Percentiles rank a stretch among this genome's conserved stretches.
These are phyloP conservation scores for Penicillium sp. DNA, from an alignment of 2,329 filamentous ascomycete species.

Conservation along the genomic window DNA sequence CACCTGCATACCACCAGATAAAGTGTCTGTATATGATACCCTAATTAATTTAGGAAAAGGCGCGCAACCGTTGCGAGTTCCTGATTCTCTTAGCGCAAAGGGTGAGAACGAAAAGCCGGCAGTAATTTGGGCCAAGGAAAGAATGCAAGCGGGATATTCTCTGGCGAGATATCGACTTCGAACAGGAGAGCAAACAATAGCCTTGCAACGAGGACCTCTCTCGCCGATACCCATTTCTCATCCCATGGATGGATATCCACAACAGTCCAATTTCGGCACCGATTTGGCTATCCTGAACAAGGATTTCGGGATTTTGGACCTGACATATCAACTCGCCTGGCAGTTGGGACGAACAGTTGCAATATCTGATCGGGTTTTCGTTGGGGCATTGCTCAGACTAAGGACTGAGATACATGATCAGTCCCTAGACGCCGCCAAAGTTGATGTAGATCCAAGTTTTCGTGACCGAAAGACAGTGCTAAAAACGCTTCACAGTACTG, in stretches of 20 bases:
- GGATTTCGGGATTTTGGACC: slow-evolving; percentile 40
- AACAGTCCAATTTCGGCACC: slow-evolving; percentile 29
- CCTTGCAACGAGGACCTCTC: slow-evolving; percentile 38
- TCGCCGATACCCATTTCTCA: slow-evolving; percentile 25
- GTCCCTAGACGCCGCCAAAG: background rate
- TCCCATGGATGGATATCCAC: background rate
- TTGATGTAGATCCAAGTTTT: background rate
- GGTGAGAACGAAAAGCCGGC: background rate
- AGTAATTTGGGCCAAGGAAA: background rate
- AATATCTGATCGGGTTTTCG: slow-evolving; percentile 32
- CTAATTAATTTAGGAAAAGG: background rate
- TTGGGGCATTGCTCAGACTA: slow-evolving; percentile 22
- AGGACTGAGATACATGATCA: slow-evolving; percentile 18
- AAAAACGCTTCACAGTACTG: background rate
- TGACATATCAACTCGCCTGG: slow-evolving; percentile 45
- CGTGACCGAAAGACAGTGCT: background rate
- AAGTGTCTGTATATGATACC: slow-evolving; percentile 32
- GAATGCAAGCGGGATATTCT: slow-evolving; percentile 32
- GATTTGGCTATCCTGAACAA: slow-evolving; percentile 42
- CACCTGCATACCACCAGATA: slow-evolving; percentile 29
- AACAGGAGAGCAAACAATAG: slow-evolving; percentile 41
- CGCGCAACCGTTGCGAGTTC: slow-evolving; percentile 6
- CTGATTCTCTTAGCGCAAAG: slow-evolving; percentile 22
- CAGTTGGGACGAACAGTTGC: slow-evolving; percentile 40
- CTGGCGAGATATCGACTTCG: slow-evolving; percentile 30